phyloP scores from a whole-genome alignment of 2,329 filamentous ascomycete genomes.

The Trichoderma lentiforme region DNA sequence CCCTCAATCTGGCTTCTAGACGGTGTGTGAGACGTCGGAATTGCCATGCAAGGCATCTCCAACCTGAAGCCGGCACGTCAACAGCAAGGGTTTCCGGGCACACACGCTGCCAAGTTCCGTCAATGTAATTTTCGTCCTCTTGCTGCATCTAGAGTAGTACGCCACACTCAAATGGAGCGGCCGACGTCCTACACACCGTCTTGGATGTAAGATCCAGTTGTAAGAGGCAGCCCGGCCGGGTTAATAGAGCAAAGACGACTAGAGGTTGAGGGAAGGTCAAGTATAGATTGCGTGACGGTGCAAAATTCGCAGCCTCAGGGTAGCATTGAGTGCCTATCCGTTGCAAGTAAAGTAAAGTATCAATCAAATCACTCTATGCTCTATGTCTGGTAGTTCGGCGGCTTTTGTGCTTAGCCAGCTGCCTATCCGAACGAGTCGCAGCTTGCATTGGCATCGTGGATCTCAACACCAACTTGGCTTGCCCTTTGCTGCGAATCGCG shows the following conservation, averaged over 20 bases:
- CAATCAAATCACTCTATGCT: background rate
- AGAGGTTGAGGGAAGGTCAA: background rate
- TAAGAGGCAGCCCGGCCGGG: background rate
- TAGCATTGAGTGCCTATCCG: background rate
- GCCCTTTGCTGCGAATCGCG: background rate
- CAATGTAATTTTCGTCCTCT: background rate
- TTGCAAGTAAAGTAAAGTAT: background rate
- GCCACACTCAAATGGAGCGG: background rate
- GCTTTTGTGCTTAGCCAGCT: background rate
- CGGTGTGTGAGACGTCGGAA: slow-evolving; percentile 10
- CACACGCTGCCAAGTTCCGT: background rate
- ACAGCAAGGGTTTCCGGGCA: background rate
- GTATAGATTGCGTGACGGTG: background rate
- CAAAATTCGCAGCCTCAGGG: background rate
- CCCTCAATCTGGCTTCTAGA: background rate
- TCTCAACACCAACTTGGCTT: background rate
- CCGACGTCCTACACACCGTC: background rate
- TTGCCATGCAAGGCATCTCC: slow-evolving; percentile 12
- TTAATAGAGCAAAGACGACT: background rate
- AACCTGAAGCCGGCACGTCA: background rate
- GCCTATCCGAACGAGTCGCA: background rate
- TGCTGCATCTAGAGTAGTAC: slow-evolving; percentile 1
- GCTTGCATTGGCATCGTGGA: background rate
- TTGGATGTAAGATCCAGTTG: background rate
- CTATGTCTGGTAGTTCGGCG: background rate